phyloP scores from a whole-genome alignment of 306 rosid species.

The Aeschynomene evenia region DNA sequence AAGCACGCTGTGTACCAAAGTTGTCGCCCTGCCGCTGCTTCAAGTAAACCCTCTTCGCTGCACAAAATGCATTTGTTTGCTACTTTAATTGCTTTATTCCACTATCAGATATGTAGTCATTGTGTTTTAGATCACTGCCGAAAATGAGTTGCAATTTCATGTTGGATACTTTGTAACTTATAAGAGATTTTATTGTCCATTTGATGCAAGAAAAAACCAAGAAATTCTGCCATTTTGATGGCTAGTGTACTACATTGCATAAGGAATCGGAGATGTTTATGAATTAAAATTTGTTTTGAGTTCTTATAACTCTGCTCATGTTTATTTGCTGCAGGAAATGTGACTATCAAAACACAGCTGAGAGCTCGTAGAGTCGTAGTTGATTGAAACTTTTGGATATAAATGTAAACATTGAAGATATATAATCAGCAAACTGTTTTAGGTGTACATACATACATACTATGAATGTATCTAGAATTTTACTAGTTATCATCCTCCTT shows the following conservation, averaged over 20 bases:
- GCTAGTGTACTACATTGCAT: background rate
- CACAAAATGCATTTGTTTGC: slow-evolving; percentile 17
- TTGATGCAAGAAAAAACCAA: background rate
- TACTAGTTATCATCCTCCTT: background rate
- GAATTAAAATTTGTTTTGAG: background rate
- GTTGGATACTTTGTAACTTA: background rate
- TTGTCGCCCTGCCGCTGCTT: slow-evolving; percentile 37
- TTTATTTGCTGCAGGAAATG: slow-evolving; percentile 45
- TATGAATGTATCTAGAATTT: slow-evolving; percentile 23
- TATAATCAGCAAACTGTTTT: slow-evolving; percentile 21
- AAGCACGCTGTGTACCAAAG: slow-evolving; percentile 44
- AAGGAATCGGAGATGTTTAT: background rate
- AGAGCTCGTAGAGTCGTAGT: slow-evolving; percentile 32
- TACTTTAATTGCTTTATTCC: background rate
- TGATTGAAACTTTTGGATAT: slow-evolving; percentile 34
- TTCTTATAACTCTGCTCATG: background rate
- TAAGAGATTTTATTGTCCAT: slow-evolving; percentile 3
- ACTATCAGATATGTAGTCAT: background rate
- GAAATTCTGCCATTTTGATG: slow-evolving; percentile 3
- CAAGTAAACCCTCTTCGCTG: slow-evolving; percentile 36
- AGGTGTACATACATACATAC: slow-evolving; percentile 17
- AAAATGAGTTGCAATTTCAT: background rate
- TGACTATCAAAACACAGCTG: slow-evolving; percentile 32
- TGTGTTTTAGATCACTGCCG: background rate
- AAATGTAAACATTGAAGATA: background rate